Evolutionary conservation across 129 eudicot genomes (phyloP).

Genomic region (Flaveria brownii): DNA sequence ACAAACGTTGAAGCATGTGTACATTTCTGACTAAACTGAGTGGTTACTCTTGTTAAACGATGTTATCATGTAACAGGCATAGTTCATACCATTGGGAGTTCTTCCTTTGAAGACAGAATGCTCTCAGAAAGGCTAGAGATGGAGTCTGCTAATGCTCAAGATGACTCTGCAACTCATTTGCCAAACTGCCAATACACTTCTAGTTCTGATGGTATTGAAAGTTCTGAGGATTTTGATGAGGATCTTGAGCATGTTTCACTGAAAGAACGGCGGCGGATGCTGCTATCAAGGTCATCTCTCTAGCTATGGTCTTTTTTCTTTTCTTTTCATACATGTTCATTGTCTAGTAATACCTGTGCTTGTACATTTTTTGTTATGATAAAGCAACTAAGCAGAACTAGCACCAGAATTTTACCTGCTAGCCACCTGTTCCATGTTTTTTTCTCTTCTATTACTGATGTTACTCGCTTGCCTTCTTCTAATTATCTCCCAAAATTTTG

Average conservation of each 20-base stretch:
- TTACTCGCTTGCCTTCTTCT: slow-evolving; percentile 9
- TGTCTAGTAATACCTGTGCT: background rate
- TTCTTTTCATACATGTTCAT: slow-evolving; percentile 1
- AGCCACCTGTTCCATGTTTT: background rate
- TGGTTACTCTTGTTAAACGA: slow-evolving; percentile 12
- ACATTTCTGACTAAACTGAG: background rate
- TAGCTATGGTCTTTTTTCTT: slow-evolving; percentile 8
- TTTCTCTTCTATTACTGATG: slow-evolving; percentile 1
- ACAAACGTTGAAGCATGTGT: slow-evolving; percentile 23
- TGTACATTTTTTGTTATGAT: background rate
- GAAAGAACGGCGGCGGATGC: slow-evolving; percentile 62
- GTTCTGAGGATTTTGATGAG: slow-evolving; percentile 41
- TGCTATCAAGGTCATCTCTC: slow-evolving; percentile 58
- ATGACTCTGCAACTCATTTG: slow-evolving; percentile 17
- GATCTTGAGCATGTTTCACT: slow-evolving; percentile 63
- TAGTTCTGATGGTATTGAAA: slow-evolving; percentile 30
- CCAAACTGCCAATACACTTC: slow-evolving; percentile 12
- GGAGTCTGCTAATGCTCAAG: slow-evolving; percentile 29
- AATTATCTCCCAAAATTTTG: slow-evolving; percentile 3
- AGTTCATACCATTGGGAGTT: background rate
- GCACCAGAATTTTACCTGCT: slow-evolving; percentile 13
- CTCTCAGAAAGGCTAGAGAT: slow-evolving; percentile 21
- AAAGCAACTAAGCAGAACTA: slow-evolving; percentile 16
- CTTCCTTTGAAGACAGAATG: slow-evolving; percentile 19
- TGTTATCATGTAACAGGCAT: slow-evolving; percentile 19